Percentiles rank a stretch among this genome's conserved stretches.
Conservation (phyloP, 768 basidiomycete species). For the Saitozyma sp. region DNA sequence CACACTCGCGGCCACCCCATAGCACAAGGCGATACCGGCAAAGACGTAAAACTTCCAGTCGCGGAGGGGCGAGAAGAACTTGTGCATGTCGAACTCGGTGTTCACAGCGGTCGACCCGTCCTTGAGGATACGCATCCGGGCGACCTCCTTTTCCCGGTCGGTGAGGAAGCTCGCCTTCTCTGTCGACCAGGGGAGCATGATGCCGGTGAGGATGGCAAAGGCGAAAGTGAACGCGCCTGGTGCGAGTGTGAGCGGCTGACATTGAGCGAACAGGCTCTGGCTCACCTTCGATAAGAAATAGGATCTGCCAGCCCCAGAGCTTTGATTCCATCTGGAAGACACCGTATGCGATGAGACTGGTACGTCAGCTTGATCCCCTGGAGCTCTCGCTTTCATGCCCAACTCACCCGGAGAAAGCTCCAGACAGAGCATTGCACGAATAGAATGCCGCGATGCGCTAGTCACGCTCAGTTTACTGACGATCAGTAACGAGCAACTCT, state of each 20-base stretch:
- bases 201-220: conserved; percentile 58
- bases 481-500: too few species aligned
- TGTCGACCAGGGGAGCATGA: conserved; percentile 35
- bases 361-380: too few species aligned
- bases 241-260: too few species aligned
- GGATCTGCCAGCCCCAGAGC: conserved; percentile 33
- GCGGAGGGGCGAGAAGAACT: conserved; percentile 25
- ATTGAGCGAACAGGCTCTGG: too few species aligned
- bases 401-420: too few species aligned
- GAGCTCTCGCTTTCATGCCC: too few species aligned
- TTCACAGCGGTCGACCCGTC: conserved; percentile 58
- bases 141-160: conserved; percentile 25
- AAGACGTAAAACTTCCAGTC: conserved; percentile 31
- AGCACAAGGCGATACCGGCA: conserved; percentile 23
- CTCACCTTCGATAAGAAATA: conserved; percentile 59
- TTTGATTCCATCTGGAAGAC: too few species aligned
- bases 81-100: conserved; percentile 45
- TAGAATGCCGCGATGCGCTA: too few species aligned
- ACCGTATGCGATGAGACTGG: too few species aligned
- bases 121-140: conserved; percentile 53
- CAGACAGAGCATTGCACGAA: too few species aligned
- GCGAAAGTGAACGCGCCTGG: conserved; percentile 33
- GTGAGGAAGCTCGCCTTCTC: conserved; percentile 14
- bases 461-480: too few species aligned
- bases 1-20: conserved; percentile 52